Conservation (phyloP, 768 basidiomycete species). For the Lyophyllum shimeji region DNA sequence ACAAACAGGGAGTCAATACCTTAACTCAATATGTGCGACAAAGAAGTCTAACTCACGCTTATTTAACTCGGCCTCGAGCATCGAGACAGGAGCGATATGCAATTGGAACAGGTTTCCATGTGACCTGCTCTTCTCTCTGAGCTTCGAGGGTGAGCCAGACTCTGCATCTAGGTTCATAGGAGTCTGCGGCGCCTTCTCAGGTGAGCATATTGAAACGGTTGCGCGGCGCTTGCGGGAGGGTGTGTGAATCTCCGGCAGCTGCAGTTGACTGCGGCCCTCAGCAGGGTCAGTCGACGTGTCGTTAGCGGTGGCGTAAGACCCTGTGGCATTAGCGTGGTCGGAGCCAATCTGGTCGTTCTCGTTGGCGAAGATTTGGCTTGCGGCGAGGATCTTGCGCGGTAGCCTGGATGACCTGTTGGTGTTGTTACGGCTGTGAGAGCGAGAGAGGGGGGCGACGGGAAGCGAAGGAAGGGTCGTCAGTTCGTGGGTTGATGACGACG, state of each 20-base stretch:
- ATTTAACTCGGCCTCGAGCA: conserved; percentile 64
- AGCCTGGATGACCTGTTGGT: conserved; percentile 50
- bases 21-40: neutral
- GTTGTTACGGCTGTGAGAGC: conserved; percentile 40
- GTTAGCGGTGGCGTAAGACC: conserved; percentile 29
- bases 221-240: conserved; percentile 54
- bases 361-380: conserved; percentile 68
- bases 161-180: conserved; percentile 32
- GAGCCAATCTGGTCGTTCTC: conserved; percentile 37
- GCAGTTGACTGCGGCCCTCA: conserved; percentile 25
- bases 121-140: conserved; percentile 65
- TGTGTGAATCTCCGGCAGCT: conserved; percentile 37
- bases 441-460: conserved; percentile 57
- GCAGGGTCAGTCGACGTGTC: conserved; percentile 21
- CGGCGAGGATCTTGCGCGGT: conserved; percentile 63
- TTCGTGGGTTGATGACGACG: conserved; percentile 46
- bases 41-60: conserved; percentile 44
- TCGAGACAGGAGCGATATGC: conserved; percentile 66
- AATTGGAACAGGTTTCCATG: conserved; percentile 61
- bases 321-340: conserved; percentile 34
- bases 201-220: conserved; percentile 68
- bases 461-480: conserved; percentile 56
- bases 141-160: conserved; percentile 55
- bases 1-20: conserved; percentile 11
- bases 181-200: conserved; percentile 33